These are phyloP conservation scores for Cucurbita maxima DNA, from an alignment of 306 rosid genomes.

Conservation along the genomic window DNA sequence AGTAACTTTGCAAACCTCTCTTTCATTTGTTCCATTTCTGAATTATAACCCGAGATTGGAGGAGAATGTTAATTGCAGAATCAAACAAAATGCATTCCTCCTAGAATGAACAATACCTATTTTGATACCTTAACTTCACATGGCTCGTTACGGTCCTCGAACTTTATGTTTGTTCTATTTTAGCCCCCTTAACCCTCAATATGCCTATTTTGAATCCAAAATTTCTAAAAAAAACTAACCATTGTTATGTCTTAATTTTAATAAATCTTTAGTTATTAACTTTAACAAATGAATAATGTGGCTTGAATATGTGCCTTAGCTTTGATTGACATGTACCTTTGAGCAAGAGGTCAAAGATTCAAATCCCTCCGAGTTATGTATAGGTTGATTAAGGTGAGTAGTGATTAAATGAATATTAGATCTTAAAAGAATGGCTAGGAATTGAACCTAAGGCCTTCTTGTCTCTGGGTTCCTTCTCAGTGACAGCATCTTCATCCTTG, in stretches of 20 bases:
- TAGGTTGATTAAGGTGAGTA: not conserved
- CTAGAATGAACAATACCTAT: not conserved
- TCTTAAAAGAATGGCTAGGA: not conserved
- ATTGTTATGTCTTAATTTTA: not conserved
- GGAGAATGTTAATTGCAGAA: not conserved
- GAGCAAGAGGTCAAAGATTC: no score
- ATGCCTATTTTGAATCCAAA: not conserved
- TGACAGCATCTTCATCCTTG: conserved; percentile 22
- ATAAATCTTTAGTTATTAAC: not conserved
- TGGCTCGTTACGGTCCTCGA: not conserved
- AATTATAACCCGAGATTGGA: conserved; percentile 22
- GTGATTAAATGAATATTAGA: not conserved
- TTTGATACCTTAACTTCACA: not conserved
- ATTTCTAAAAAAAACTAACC: no score
- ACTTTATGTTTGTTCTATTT: not conserved
- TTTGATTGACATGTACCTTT: no score
- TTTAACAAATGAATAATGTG: not conserved
- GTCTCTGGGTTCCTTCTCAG: conserved; percentile 42
- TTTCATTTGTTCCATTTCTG: conserved; percentile 86
- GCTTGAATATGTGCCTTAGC: not conserved
- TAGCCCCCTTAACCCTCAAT: not conserved
- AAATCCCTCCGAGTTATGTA: no score
- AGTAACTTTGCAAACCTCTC: conserved; percentile 86
- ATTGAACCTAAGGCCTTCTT: conserved; percentile 11
- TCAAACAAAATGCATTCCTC: not conserved